phyloP scores from a whole-genome alignment of 768 basidiomycete species.

The Terana coerulea region DNA sequence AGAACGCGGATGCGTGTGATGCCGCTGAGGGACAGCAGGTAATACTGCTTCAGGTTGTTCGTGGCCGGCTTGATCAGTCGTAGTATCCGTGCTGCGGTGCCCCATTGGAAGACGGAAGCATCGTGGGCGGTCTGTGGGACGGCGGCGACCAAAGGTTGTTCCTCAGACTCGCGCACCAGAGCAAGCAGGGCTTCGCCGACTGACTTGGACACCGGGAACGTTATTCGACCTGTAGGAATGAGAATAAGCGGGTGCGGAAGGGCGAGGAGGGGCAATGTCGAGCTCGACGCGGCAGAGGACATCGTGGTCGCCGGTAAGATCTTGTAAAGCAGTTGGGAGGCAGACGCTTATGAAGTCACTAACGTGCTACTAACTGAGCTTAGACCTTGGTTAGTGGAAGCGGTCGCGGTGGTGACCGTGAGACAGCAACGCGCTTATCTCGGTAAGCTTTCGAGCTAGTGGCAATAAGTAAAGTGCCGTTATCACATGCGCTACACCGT shows the following conservation, averaged over 20 bases:
- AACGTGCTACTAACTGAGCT: too few species aligned
- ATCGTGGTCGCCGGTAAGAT: constrained; percentile 1
- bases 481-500: too few species aligned
- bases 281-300: not conserved
- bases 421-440: too few species aligned
- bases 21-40: constrained; percentile 70
- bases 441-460: too few species aligned
- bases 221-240: constrained; percentile 67
- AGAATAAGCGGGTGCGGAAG: constrained; percentile 72
- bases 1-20: constrained; percentile 61
- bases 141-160: constrained; percentile 67
- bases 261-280: constrained; percentile 61
- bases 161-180: constrained; percentile 65
- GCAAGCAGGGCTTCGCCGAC: constrained; percentile 64
- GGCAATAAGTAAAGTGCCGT: too few species aligned
- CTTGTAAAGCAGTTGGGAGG: too few species aligned
- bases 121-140: constrained; percentile 44
- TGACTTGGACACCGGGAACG: constrained; percentile 57
- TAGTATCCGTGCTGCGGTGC: constrained; percentile 67
- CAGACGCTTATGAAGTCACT: not conserved
- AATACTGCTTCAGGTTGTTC: constrained; percentile 54
- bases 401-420: too few species aligned
- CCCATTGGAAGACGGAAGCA: constrained; percentile 45
- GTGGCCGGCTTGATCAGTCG: constrained; percentile 62
- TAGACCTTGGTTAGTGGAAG: too few species aligned